Evolutionary conservation across 148 eudicot genomes (phyloP), one percentile per base, ranked within the genome.

Genomic region (Chenopodium formosanum): DNA sequence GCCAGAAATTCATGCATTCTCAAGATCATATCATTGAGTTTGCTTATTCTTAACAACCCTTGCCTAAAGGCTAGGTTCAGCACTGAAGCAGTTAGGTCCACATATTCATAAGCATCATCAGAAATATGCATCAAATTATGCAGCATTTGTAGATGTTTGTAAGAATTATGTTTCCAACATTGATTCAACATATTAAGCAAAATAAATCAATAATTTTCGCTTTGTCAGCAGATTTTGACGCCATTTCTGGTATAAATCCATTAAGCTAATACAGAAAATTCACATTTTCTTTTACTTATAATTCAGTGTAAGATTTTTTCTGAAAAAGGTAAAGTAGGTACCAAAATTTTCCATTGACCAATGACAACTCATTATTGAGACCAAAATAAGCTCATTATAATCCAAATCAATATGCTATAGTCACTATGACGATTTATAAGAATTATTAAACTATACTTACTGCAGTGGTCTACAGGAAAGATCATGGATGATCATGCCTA

Each of bases 401-500:
- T 66, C 34, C 37, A 66, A 27, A 66, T 66, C 9, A 19, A 58
- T 58, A 58, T 11, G 32, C 44, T 40, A 7, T 25, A 13, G 47
- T 37, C 9, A 34, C 9, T 32, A 27, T 47, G 27, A 74, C 25
- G 11, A 27, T 47, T 50, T 50, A 9, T 4, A 10, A 70, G 9
- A 37, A 20, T 60, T 17, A 27, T 79, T 84, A 4, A 72, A 27
- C 16, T 74, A 14, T 23, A 52, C 98, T 88, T 86, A 96, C 99
- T 96, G 85, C 94, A 94, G 78, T 96, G 99, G 44, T 84, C 91
- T 85, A 92, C 98, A 2, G 98, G 99, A 76, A 94, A 96, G 82
- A 96, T 97, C 99, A 96, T 96, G 72, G 99, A 90, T 75, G 75
- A 94, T 90, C 88, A 94, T 96, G 91, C 90, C 92, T 77, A 96